Evolutionary conservation across 176 grass and related monocot genomes (phyloP), one percentile per base, ranked within the genome.

Genomic region (Tuctoria greenei): DNA sequence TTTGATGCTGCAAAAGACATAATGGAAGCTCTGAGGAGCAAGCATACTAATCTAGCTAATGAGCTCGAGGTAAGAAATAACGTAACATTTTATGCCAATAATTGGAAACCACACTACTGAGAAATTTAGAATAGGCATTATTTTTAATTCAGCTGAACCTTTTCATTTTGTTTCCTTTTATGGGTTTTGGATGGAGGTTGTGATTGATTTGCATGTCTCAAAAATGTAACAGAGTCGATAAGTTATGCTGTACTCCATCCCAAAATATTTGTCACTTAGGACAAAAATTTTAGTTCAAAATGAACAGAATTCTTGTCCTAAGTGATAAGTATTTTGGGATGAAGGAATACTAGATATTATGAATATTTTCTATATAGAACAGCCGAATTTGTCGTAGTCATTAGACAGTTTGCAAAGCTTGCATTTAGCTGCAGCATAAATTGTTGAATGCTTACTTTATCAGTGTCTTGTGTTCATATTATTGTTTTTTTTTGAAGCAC

Each of bases 1-100:
- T 99, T 99, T 90, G 95, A 99, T 77, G 92, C 91, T 50, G 95
- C 95, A 72, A 99, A 99, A 75, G 95, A 99, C 69, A 99, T 99
- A 77, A 99, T 99, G 95, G 95, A 99, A 84, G 74, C 87, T 90
- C 90, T 99, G 68, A 90, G 95, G 68, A 95, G 91, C 85, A 99
- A 95, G 71, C 95, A 99, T 73, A 88, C 86, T 41, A 88, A 83
- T 79, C 80, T 88, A 79, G 86, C 86, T 54, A 88, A 83, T 3
- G 86, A 88, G 43, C 86, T 88, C 23, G 86, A 88, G 86, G 86
- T 88, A 83, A 83, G 45, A 64, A 68, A 62, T 73, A 69, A 21
- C 21, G 40, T 20, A 67, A 2, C 49, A 46, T 7, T 61, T 74
- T 73, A 57, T 81, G 43, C 27, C 23, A 2, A 4, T 6, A 0